A percentile compares a stretch with the other conserved stretches of the same genome.
Conservation (phyloP, 225 moss, liverwort and hornwort species). For the Marchantia polymorpha region DNA sequence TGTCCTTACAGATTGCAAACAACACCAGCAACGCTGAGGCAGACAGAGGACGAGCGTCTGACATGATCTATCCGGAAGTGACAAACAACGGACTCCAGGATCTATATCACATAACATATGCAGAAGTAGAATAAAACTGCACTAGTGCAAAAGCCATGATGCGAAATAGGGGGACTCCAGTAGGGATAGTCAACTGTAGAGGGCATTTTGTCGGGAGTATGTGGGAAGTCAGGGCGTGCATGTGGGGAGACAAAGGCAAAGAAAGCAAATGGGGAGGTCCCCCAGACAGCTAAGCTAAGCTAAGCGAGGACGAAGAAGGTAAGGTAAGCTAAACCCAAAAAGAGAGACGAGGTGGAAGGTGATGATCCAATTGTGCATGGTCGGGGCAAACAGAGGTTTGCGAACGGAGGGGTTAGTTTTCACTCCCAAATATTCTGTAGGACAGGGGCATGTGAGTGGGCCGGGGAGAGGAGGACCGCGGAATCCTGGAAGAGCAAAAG, state of each 20-base stretch:
- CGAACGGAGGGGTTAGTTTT: not conserved
- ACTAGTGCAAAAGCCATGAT: not conserved
- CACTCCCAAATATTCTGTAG: constrained; percentile 21
- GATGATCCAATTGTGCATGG: constrained; percentile 2
- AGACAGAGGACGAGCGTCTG: not conserved
- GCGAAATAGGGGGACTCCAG: not conserved
- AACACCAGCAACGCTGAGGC: not conserved
- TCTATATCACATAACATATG: too few relatives aligned
- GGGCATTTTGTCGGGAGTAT: constrained; percentile 6
- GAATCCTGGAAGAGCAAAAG: not conserved
- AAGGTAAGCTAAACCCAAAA: not conserved
- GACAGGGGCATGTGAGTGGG: not conserved
- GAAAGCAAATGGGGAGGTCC: not conserved
- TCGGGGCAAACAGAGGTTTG: not conserved
- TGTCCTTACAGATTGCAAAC: not conserved
- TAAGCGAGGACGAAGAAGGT: not conserved
- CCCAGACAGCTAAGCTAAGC: constrained; percentile 6
- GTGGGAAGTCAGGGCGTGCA: not conserved
- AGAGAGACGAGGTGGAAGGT: not conserved
- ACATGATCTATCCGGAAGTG: too few relatives aligned
- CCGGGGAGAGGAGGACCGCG: not conserved
- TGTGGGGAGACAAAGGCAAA: constrained; percentile 3
- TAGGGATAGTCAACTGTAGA: constrained; percentile 8
- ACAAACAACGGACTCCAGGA: too few relatives aligned
- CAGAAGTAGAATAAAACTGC: too few relatives aligned